Percentiles rank a stretch among this genome's conserved stretches.
Evolutionary conservation across 1,284 basidiomycete species (phyloP).

Genomic region (Melampsora larici-populina): DNA sequence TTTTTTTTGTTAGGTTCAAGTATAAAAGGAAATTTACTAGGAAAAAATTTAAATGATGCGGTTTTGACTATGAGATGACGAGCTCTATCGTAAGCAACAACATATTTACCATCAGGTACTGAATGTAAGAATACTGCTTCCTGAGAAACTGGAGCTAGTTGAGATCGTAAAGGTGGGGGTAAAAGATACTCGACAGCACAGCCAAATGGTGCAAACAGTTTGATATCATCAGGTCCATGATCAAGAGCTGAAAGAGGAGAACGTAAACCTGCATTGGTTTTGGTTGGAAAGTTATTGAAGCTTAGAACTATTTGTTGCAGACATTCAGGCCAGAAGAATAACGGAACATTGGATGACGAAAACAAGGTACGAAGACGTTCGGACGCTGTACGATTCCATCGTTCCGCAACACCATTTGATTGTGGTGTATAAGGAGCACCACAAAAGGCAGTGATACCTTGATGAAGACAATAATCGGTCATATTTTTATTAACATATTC

Average conservation of each 20-base stretch:
- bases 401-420: neutral
- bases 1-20: too few species aligned
- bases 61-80: too few species aligned
- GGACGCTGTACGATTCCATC: neutral
- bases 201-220: neutral
- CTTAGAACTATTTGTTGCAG: neutral
- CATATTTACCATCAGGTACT: neutral
- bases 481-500: constrained; percentile 7
- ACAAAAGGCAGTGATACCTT: neutral
- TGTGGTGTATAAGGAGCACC: constrained; percentile 20
- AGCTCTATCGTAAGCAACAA: too few species aligned
- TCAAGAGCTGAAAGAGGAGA: neutral
- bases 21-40: too few species aligned
- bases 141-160: too few species aligned
- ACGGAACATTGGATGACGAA: neutral
- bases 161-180: neutral
- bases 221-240: neutral
- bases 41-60: too few species aligned
- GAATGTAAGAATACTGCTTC: neutral
- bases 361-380: neutral
- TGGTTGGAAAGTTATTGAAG: neutral
- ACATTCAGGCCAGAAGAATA: too few species aligned
- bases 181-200: too few species aligned
- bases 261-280: too few species aligned
- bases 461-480: neutral